phyloP scores from a whole-genome alignment of 129 eudicot genomes.

The Smallanthus sonchifolius region DNA sequence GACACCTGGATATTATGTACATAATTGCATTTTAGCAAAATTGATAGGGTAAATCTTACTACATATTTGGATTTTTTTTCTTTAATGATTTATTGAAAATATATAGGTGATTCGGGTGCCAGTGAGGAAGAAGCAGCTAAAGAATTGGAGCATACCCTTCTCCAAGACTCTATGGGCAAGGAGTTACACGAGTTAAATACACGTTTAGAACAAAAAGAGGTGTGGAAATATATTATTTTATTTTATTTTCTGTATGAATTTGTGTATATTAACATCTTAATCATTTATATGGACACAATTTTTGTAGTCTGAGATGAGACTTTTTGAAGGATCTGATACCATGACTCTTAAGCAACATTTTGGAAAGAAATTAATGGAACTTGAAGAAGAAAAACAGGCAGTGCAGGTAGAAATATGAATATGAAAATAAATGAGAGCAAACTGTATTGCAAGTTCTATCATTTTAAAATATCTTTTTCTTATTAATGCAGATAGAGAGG shows the following conservation, averaged over 20 bases:
- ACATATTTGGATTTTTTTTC: background rate
- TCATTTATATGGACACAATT: background rate
- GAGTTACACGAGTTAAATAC: slow-evolving; percentile 82
- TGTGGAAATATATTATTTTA: slow-evolving; percentile 6
- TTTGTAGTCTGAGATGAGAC: slow-evolving; percentile 92
- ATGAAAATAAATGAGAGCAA: background rate
- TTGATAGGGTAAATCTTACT: background rate
- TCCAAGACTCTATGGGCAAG: slow-evolving; percentile 90
- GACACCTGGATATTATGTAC: too few relatives aligned
- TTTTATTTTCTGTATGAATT: background rate
- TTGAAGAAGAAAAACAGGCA: slow-evolving; percentile 90
- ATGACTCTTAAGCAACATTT: slow-evolving; percentile 94
- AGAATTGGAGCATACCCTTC: slow-evolving; percentile 92
- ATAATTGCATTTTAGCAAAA: background rate
- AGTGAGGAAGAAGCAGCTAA: slow-evolving; percentile 93
- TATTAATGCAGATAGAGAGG: slow-evolving; percentile 70
- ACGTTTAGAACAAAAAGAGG: slow-evolving; percentile 90
- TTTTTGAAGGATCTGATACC: slow-evolving; percentile 74
- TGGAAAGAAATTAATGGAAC: slow-evolving; percentile 90
- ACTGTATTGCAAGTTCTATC: background rate
- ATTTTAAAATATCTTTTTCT: background rate
- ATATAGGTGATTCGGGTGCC: slow-evolving; percentile 73
- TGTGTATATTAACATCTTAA: background rate
- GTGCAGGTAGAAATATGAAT: slow-evolving; percentile 63
- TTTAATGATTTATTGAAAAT: slow-evolving; percentile 13